Percentiles rank a stretch among this genome's conserved stretches.
phyloP scores from a whole-genome alignment of 2,329 filamentous ascomycete genomes.

The Aspergillus eucalypticola region DNA sequence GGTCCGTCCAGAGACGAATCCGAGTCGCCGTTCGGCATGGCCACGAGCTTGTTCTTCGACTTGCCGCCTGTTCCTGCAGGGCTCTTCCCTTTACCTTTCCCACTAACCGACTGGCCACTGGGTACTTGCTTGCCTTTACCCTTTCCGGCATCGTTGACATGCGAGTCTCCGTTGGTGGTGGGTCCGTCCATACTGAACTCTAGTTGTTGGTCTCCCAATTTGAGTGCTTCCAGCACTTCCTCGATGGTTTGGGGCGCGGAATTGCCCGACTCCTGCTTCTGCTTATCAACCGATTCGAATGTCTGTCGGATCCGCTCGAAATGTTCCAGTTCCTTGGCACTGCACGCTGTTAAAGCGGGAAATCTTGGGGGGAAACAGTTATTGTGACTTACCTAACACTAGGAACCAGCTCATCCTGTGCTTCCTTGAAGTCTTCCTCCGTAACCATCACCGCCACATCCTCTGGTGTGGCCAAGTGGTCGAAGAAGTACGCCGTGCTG shows the following conservation, averaged over 20 bases:
- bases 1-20: slow-evolving; percentile 34
- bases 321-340: slow-evolving; percentile 84
- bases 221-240: slow-evolving; percentile 41
- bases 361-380: background rate
- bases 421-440: slow-evolving; percentile 82
- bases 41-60: slow-evolving; percentile 41
- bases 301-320: slow-evolving; percentile 80
- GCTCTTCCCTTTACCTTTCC: slow-evolving; percentile 29
- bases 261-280: slow-evolving; percentile 38
- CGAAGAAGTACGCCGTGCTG: slow-evolving; percentile 92
- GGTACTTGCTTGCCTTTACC: slow-evolving; percentile 36
- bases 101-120: slow-evolving; percentile 33
- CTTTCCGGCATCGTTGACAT: slow-evolving; percentile 27
- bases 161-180: slow-evolving; percentile 29
- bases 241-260: slow-evolving; percentile 36
- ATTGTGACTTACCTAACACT: slow-evolving; percentile 62
- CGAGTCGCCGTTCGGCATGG: slow-evolving; percentile 34
- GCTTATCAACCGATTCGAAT: slow-evolving; percentile 68
- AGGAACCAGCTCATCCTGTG: slow-evolving; percentile 83
- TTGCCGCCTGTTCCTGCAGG: slow-evolving; percentile 27
- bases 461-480: slow-evolving; percentile 79
- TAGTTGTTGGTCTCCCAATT: slow-evolving; percentile 24
- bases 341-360: slow-evolving; percentile 43
- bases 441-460: slow-evolving; percentile 86
- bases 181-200: slow-evolving; percentile 22